Base-by-base conservation (phyloP, 192 early-diverging fungal genomes). In the Lobosporangium transversale region DNA sequence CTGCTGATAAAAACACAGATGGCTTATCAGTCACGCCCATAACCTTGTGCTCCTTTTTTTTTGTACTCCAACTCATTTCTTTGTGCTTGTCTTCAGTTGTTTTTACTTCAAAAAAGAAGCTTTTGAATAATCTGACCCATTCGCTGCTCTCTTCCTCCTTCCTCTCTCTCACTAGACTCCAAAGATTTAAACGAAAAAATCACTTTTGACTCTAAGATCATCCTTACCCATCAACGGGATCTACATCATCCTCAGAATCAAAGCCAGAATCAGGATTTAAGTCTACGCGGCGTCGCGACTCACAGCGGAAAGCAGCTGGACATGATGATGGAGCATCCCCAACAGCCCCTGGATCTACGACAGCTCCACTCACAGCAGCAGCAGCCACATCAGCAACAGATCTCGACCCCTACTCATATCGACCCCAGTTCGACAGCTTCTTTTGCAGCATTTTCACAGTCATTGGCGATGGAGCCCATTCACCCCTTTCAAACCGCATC, bases 311-410 rank as follows among this genome's bases (percentile, higher is more conserved):
- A 48, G 12, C 56, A 27, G 23, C 42, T 47, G 50, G 70, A 73
- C 56, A 73, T 73, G 70, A 73, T 73, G 70, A 73, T 73, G 70
- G 70, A 65, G 50, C 62, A 63, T 35, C 70, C 62, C 18, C 62
- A 64, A 53, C 70, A 73, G 54, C 70, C 61, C 37, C 42, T 73
- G 62, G 70, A 73, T 56, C 26, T 65, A 48, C 62, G 62, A 43
- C 70, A 64, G 62, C 56, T 73, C 56, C 61, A 73, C 55, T 37
- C 59, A 21, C 32, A 55, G 43, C 53, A 32, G 27, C 67, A 59
- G 49, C 67, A 69, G 42, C 51, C 29, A 11, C 57, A 60, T 3
- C 56, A 51, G n/a, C 66, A 59, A 32, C 65, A 33, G n/a, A 42
- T 29, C 60, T 17, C 48, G 3, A 31, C 32, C 5, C 27, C 36